A percentile compares a stretch with the other conserved stretches of the same genome.
Conservation (phyloP, 768 basidiomycete genomes). For the Amanita exitialis region DNA sequence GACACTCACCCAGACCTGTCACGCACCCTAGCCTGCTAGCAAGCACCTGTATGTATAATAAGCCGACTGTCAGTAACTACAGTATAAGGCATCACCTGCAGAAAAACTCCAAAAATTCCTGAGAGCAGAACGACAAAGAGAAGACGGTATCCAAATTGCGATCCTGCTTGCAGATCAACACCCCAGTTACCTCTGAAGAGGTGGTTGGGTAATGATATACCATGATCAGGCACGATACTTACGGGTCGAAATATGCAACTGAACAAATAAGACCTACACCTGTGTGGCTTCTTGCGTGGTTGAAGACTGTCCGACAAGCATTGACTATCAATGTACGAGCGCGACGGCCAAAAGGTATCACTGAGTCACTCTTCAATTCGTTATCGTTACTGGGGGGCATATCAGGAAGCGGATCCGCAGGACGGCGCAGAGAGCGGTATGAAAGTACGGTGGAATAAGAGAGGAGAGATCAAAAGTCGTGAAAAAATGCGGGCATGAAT, state of each 20-base stretch:
- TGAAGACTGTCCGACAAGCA: constrained; percentile 21
- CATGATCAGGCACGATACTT: constrained; percentile 18
- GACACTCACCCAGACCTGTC: constrained; percentile 57
- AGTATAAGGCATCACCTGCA: constrained; percentile 45
- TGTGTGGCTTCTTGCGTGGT: constrained; percentile 54
- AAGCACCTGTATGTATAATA: constrained; percentile 38
- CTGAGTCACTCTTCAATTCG: neutral
- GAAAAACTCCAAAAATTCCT: constrained; percentile 72
- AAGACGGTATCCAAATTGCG: constrained; percentile 74
- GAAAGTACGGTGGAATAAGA: neutral
- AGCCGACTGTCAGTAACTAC: neutral
- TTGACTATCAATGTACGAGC: constrained; percentile 13
- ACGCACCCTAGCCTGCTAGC: constrained; percentile 77
- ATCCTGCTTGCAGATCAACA: constrained; percentile 83
- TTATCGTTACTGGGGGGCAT: neutral
- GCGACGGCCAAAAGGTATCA: neutral
- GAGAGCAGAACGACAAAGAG: constrained; percentile 81
- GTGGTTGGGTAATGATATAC: neutral
- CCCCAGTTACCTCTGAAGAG: constrained; percentile 72
- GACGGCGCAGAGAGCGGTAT: neutral
- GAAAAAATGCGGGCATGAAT: neutral
- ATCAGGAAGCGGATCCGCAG: neutral
- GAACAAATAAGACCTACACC: constrained; percentile 84
- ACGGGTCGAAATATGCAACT: constrained; percentile 88
- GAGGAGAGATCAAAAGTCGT: no score